phyloP scores from a whole-genome alignment of 1,284 basidiomycete genomes.

The Albatrellus sp. region DNA sequence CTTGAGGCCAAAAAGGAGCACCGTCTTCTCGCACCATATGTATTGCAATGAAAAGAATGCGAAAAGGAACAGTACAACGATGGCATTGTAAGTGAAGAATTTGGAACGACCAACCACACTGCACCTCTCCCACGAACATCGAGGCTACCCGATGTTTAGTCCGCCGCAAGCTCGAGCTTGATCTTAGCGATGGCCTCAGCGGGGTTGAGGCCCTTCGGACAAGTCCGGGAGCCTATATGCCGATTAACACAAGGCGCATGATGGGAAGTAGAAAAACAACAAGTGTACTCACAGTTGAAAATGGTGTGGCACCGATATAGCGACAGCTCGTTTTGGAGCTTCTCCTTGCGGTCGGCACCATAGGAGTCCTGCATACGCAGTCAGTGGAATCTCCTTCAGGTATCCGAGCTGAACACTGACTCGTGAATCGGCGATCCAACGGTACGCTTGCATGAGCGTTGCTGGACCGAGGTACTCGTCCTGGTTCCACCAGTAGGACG shows the following conservation, averaged over 20 bases:
- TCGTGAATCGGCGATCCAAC: slow-evolving; percentile 97
- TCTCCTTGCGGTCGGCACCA: slow-evolving; percentile 76
- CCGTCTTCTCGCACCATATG: too few species aligned
- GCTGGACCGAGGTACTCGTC: slow-evolving; percentile 97
- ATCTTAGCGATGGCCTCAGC: slow-evolving; percentile 80
- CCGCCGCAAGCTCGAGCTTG: slow-evolving; percentile 78
- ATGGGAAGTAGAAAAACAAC: slow-evolving; percentile 1
- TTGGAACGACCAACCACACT: too few species aligned
- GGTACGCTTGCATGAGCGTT: slow-evolving; percentile 89
- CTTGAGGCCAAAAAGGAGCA: too few species aligned
- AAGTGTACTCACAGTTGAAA: slow-evolving; percentile 58
- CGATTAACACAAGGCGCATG: slow-evolving; percentile 2
- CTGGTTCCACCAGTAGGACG: slow-evolving; percentile 99
- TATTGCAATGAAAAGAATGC: too few species aligned
- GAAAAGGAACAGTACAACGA: too few species aligned
- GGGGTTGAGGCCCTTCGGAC: slow-evolving; percentile 93
- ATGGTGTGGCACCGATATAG: slow-evolving; percentile 89
- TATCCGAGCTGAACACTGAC: slow-evolving; percentile 29
- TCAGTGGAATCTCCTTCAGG: neutral
- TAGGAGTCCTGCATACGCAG: slow-evolving; percentile 55
- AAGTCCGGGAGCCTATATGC: slow-evolving; percentile 68
- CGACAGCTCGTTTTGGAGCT: slow-evolving; percentile 89
- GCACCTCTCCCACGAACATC: neutral
- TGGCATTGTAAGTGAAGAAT: too few species aligned
- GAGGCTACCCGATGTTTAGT: slow-evolving; percentile 24